phyloP scores from a whole-genome alignment of 306 rosid species.

The Malus sylvestris region DNA sequence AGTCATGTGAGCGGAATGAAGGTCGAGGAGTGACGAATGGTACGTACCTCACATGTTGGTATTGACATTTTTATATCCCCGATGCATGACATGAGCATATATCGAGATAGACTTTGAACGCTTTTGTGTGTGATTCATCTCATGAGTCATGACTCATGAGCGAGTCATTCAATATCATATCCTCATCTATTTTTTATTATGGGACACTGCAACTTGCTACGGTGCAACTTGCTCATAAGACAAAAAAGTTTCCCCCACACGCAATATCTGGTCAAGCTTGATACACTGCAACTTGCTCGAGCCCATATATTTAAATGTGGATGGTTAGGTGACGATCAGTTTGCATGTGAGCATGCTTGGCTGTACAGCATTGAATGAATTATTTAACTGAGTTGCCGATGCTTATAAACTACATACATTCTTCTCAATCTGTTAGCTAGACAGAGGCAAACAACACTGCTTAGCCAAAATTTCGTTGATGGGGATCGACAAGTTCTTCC shows the following conservation, averaged over 20 bases:
- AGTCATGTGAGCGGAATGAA: too few relatives aligned
- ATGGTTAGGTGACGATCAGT: not conserved
- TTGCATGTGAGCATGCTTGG: not conserved
- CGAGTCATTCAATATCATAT: too few relatives aligned
- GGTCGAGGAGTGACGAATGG: too few relatives aligned
- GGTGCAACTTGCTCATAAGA: too few relatives aligned
- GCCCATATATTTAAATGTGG: not conserved
- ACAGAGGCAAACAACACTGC: not conserved
- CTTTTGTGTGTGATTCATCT: too few relatives aligned
- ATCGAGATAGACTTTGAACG: too few relatives aligned
- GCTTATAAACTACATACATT: not conserved
- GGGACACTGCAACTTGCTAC: not conserved
- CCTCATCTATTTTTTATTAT: too few relatives aligned
- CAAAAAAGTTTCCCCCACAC: not conserved
- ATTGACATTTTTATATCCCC: too few relatives aligned
- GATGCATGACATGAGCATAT: too few relatives aligned
- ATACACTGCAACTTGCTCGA: not conserved
- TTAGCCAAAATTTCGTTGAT: not conserved
- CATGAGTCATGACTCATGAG: too few relatives aligned
- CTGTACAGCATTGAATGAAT: not conserved
- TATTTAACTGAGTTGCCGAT: not conserved
- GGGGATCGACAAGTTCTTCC: not conserved
- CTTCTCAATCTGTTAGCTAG: not conserved
- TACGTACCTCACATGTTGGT: too few relatives aligned
- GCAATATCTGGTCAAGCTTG: not conserved